Base-by-base conservation (phyloP, 352 stramenopile genomes). In the Phytophthora vignae region DNA sequence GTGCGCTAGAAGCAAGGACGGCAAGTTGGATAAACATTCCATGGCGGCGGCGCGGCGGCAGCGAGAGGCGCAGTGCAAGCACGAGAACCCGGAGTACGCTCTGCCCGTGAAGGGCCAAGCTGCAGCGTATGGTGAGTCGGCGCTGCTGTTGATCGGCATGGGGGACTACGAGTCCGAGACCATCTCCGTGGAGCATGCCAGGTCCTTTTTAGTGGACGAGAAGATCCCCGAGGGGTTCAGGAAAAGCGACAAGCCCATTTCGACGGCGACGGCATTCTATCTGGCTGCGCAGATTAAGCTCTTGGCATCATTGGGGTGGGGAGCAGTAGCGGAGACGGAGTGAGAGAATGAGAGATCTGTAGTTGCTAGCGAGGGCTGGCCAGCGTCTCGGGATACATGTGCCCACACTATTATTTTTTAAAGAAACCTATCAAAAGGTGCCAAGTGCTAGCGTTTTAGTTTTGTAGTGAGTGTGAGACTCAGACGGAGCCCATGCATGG, bases 181-280 rank as follows among this genome's bases (percentile, higher is more conserved):
- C 4, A 74, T 93, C 57, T 83, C 76, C 2, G 78, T 84, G 17
- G 74, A 69, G 4, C 63, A 87, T 53, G 81, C 79, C 33, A 81
- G 55, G 50, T 83, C 78, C 22, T 93, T 91, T 55, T 59, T 93
- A 46, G 67, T 83, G 29, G 38, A 90, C 0, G 83, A 93, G 73
- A 77, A 75, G 59, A 82, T 90, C 40, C 83, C 85, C 0, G 69
- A 79, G 15, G 69, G 78, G 63, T 90, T 85, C 29, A 27, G 42
- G 19, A 55, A 55, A n/a, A 53, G 46, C 46, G n/a, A 22, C 8
- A 53, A 22, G 14, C 46, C 46, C n/a, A 53, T 53, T 8, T 53
- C 46, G 17, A 53, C 46, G 46, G 46, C 46, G n/a, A 29, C 46
- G 19, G 46, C 46, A 9, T 27, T 53, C 17, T 53, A 53, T 14